Conservation (phyloP, 495 filamentous ascomycete genomes). For the Penicillium silybi region DNA sequence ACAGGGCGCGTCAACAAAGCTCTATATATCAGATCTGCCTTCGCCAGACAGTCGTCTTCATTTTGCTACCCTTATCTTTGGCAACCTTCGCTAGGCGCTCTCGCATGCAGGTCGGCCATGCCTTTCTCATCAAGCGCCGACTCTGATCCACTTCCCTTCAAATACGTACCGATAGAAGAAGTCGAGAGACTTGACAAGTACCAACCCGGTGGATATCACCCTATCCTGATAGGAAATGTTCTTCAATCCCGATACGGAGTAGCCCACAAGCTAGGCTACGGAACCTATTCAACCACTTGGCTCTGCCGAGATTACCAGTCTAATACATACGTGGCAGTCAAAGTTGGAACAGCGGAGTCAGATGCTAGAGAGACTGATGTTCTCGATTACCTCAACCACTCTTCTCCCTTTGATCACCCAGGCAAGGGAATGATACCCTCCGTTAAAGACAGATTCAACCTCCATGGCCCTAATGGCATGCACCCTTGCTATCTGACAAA, state of each 20-base stretch:
- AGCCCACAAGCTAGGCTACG: conserved; percentile 37
- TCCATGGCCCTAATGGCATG: conserved; percentile 38
- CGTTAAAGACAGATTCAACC: conserved; percentile 30
- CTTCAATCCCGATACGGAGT: conserved; percentile 32
- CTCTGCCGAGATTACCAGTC: not conserved
- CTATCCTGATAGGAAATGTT: conserved; percentile 33
- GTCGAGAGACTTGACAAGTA: conserved; percentile 21
- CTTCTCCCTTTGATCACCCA: conserved; percentile 5
- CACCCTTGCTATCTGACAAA: conserved; percentile 39
- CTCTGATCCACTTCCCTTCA: not conserved
- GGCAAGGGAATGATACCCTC: conserved; percentile 18
- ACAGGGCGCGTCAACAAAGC: not conserved
- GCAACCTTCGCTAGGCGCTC: not conserved
- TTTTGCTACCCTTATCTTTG: not conserved
- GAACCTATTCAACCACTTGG: conserved; percentile 24
- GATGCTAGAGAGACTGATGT: conserved; percentile 13
- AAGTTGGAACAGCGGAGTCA: conserved; percentile 18
- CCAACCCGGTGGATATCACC: conserved; percentile 35
- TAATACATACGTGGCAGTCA: conserved; percentile 22
- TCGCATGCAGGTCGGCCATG: not conserved
- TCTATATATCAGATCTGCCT: not conserved
- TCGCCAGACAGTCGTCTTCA: not conserved
- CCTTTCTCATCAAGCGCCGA: not conserved
- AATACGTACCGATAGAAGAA: not conserved
- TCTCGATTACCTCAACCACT: conserved; percentile 1